Conservation (phyloP, 257 asterid species). For the Perilla frutescens region DNA sequence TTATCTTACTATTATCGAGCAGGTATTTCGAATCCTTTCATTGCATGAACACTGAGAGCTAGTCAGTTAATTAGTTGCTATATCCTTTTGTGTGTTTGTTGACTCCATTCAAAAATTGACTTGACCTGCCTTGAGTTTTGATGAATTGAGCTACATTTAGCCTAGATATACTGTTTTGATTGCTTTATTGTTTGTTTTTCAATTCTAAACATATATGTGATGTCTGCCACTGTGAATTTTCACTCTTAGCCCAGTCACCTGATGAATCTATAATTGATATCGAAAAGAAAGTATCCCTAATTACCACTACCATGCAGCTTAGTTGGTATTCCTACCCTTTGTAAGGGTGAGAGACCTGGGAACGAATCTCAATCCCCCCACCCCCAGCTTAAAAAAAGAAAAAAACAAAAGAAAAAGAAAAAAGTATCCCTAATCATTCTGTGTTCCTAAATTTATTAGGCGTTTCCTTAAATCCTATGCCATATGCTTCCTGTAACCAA, state of each 20-base stretch:
- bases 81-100: constrained; percentile 15
- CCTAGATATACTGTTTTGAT: constrained; percentile 19
- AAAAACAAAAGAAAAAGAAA: not conserved
- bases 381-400: too few species aligned
- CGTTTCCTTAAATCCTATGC: not conserved
- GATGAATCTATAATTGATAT: not conserved
- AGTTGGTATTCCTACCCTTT: too few species aligned
- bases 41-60: not conserved
- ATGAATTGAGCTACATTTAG: constrained; percentile 21
- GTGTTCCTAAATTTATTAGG: not conserved
- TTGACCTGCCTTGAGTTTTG: constrained; percentile 27
- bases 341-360: too few species aligned
- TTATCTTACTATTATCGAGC: constrained; percentile 48
- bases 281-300: not conserved
- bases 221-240: constrained; percentile 12
- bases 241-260: constrained; percentile 3
- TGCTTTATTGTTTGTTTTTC: not conserved
- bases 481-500: constrained; percentile 22
- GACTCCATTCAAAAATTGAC: constrained; percentile 1
- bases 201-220: not conserved
- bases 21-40: constrained; percentile 50
- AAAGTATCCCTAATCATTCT: not conserved
- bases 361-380: too few species aligned
- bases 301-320: too few species aligned
- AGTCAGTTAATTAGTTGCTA: constrained; percentile 9